These are phyloP conservation scores for Acacia melanoxylon DNA, from an alignment of 306 rosid species.

Conservation along the genomic window DNA sequence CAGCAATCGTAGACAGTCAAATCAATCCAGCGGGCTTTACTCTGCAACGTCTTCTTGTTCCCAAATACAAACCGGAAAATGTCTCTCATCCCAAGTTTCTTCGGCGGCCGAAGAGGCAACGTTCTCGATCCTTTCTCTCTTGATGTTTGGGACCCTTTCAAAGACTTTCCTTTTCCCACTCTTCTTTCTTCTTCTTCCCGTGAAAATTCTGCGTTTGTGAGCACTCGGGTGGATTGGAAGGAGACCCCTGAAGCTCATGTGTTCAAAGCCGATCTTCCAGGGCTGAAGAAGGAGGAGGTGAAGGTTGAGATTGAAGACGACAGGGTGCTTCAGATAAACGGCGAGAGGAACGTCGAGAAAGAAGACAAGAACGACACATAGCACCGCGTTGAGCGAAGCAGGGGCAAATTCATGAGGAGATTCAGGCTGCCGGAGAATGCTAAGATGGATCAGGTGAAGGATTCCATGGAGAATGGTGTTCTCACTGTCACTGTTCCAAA, in stretches of 20 bases:
- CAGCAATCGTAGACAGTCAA: not conserved
- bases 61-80: not conserved
- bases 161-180: conserved; percentile 20
- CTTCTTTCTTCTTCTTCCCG: conserved; percentile 27
- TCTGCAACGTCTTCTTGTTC: not conserved
- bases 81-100: conserved; percentile 45
- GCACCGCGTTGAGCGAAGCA: conserved; percentile 19
- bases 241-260: conserved; percentile 54
- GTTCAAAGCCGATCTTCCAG: conserved; percentile 42
- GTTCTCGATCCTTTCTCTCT: conserved; percentile 37
- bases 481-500: not conserved
- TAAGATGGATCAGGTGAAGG: not conserved
- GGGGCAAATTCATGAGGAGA: not conserved
- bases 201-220: conserved; percentile 36
- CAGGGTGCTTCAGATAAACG: conserved; percentile 42
- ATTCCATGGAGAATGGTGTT: not conserved
- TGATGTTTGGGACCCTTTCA: conserved; percentile 41
- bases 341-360: conserved; percentile 40
- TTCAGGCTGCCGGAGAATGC: not conserved
- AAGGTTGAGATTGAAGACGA: conserved; percentile 43
- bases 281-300: conserved; percentile 45
- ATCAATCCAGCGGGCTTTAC: not conserved
- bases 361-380: conserved; percentile 42
- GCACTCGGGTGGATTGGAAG: conserved; percentile 38
- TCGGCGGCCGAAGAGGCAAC: not conserved